Evolutionary conservation across 495 filamentous ascomycete species (phyloP).

Genomic region (Usnea hakonensis): DNA sequence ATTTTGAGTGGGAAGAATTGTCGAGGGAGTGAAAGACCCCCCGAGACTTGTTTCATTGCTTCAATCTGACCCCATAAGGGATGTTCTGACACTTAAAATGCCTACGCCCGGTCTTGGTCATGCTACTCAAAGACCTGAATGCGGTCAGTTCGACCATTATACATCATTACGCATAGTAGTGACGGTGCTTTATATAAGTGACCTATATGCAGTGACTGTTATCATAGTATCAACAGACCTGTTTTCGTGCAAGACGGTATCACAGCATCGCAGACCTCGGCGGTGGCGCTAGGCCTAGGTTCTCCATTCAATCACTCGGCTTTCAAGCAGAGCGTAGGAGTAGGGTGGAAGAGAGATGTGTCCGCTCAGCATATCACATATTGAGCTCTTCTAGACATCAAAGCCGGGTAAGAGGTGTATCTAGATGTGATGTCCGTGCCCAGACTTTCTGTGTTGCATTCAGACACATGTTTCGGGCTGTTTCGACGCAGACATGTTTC

Average conservation of each 20-base stretch:
- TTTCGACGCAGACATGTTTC: neutral
- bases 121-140: slow-evolving; percentile 39
- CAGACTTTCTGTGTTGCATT: neutral
- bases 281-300: slow-evolving; percentile 49
- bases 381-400: slow-evolving; percentile 42
- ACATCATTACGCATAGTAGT: slow-evolving; percentile 52
- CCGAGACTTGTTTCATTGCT: no score
- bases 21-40: no score
- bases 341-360: slow-evolving; percentile 45
- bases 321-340: slow-evolving; percentile 44
- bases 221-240: slow-evolving; percentile 34
- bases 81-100: no score
- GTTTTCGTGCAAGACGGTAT: slow-evolving; percentile 16
- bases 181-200: neutral
- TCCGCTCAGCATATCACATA: slow-evolving; percentile 40
- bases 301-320: slow-evolving; percentile 52
- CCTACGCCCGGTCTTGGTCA: slow-evolving; percentile 46
- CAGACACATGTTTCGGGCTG: neutral
- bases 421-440: neutral
- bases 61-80: no score
- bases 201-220: neutral
- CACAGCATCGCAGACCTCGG: slow-evolving; percentile 33
- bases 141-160: slow-evolving; percentile 42
- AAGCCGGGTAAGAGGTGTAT: slow-evolving; percentile 43
- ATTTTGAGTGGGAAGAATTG: no score